A percentile compares a stretch with the other conserved stretches of the same genome.
phyloP scores from a whole-genome alignment of 352 stramenopile species.

The Phytophthora podocarpi region DNA sequence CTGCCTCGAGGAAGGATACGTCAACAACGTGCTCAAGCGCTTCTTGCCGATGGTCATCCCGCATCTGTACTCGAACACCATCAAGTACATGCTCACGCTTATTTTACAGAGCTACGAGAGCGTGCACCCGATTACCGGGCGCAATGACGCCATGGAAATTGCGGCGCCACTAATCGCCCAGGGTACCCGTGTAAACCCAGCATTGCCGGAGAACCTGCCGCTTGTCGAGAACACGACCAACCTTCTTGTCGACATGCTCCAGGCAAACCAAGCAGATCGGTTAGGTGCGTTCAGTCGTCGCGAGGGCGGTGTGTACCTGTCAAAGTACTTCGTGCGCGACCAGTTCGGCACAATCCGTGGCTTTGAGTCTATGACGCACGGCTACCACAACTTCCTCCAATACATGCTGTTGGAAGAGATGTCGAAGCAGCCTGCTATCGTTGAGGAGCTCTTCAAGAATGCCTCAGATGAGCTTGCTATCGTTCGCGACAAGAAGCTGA shows the following conservation, averaged over 20 bases:
- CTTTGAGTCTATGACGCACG: constrained; percentile 88
- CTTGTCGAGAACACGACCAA: constrained; percentile 81
- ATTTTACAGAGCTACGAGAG: constrained; percentile 90
- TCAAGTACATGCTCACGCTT: constrained; percentile 91
- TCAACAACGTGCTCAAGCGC: constrained; percentile 77
- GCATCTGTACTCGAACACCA: constrained; percentile 88
- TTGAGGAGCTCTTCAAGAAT: constrained; percentile 75
- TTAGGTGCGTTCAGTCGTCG: constrained; percentile 82
- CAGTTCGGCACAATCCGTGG: constrained; percentile 89
- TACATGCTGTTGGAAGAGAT: constrained; percentile 89
- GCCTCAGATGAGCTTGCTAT: constrained; percentile 65
- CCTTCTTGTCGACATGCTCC: constrained; percentile 86
- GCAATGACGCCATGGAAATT: constrained; percentile 90
- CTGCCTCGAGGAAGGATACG: constrained; percentile 87
- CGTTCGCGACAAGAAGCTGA: constrained; percentile 48
- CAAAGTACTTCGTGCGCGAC: constrained; percentile 90
- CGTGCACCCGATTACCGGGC: constrained; percentile 86
- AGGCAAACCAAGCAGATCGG: constrained; percentile 86
- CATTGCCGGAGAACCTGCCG: constrained; percentile 44
- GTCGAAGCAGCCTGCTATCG: constrained; percentile 69
- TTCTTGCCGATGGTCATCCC: constrained; percentile 81
- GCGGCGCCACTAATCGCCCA: constrained; percentile 61
- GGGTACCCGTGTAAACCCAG: constrained; percentile 50
- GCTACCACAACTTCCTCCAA: constrained; percentile 91
- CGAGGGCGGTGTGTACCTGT: constrained; percentile 82